Percentiles rank a stretch among this genome's conserved stretches.
These are phyloP conservation scores for Sequoiadendron giganteum DNA, from an alignment of 75 land plant genomes.

Conservation along the genomic window DNA sequence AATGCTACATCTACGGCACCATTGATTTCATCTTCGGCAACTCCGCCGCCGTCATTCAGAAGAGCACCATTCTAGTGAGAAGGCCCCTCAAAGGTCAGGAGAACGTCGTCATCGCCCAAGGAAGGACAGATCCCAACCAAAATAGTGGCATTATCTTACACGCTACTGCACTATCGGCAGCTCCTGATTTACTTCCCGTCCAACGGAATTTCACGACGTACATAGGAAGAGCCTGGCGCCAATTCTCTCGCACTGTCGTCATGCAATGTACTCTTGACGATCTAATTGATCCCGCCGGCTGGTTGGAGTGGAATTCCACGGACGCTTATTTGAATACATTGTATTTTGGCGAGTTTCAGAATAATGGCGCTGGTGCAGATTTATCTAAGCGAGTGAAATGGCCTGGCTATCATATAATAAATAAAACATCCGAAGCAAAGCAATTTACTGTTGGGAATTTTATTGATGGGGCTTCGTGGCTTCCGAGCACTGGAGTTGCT, in stretches of 20 bases:
- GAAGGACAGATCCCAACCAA: conserved; percentile 19
- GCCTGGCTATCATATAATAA: conserved; percentile 17
- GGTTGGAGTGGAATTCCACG: conserved; percentile 24
- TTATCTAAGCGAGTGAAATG: conserved; percentile 32
- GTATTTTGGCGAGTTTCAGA: conserved; percentile 44
- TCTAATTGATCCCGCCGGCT: conserved; percentile 28
- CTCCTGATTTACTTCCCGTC: neutral
- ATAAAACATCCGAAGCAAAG: neutral
- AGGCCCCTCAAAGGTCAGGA: conserved; percentile 17
- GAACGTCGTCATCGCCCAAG: conserved; percentile 32
- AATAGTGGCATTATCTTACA: conserved; percentile 28
- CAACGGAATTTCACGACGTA: neutral
- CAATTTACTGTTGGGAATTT: conserved; percentile 19
- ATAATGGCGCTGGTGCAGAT: conserved; percentile 35
- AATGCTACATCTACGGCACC: conserved; percentile 30
- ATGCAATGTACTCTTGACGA: conserved; percentile 18
- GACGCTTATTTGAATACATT: neutral
- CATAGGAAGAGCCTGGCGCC: conserved; percentile 44
- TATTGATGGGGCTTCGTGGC: conserved; percentile 15
- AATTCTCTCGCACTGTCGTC: conserved; percentile 19
- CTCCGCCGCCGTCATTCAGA: conserved; percentile 41
- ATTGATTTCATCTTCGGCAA: conserved; percentile 64
- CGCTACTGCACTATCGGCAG: conserved; percentile 5
- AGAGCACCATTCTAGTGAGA: conserved; percentile 28
- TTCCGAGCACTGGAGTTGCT: neutral